These are phyloP conservation scores for Vaccinium myrtillus DNA, from an alignment of 148 eudicot genomes.

Conservation along the genomic window DNA sequence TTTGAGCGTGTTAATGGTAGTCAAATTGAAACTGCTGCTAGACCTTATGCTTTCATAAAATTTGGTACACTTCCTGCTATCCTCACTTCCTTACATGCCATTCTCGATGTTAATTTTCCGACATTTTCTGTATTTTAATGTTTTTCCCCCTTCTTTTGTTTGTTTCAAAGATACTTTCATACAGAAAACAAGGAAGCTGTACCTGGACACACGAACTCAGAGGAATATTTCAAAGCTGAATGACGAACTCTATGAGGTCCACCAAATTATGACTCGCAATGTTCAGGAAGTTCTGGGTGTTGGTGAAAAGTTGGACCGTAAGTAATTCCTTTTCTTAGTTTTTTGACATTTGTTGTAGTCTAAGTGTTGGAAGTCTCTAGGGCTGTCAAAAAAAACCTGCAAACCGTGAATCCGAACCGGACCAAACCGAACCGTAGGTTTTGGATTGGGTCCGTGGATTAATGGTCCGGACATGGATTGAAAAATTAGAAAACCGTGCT, in stretches of 20 bases:
- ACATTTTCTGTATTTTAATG: slow-evolving; percentile 12
- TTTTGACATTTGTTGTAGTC: not conserved
- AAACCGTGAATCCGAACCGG: no score
- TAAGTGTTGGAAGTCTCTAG: not conserved
- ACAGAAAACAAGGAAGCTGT: slow-evolving; percentile 86
- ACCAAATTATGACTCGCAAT: slow-evolving; percentile 97
- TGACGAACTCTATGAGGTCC: slow-evolving; percentile 97
- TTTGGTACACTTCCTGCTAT: slow-evolving; percentile 56
- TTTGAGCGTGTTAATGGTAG: slow-evolving; percentile 88
- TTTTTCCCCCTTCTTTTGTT: slow-evolving; percentile 8
- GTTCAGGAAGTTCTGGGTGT: slow-evolving; percentile 99
- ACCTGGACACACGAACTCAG: slow-evolving; percentile 92
- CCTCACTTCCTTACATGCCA: not conserved
- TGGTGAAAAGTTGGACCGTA: slow-evolving; percentile 99
- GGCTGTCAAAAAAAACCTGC: no score
- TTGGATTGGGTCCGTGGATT: no score
- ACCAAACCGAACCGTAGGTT: no score
- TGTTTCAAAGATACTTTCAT: slow-evolving; percentile 72
- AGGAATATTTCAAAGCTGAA: slow-evolving; percentile 88
- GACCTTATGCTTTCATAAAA: slow-evolving; percentile 98
- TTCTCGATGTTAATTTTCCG: slow-evolving; percentile 3
- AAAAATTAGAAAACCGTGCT: no score
- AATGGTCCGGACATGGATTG: no score
- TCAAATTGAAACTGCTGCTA: slow-evolving; percentile 97
- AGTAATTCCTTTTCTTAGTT: slow-evolving; percentile 30